Evolutionary conservation across 2,329 filamentous ascomycete genomes (phyloP).

Genomic region (Trichoderma sp.): DNA sequence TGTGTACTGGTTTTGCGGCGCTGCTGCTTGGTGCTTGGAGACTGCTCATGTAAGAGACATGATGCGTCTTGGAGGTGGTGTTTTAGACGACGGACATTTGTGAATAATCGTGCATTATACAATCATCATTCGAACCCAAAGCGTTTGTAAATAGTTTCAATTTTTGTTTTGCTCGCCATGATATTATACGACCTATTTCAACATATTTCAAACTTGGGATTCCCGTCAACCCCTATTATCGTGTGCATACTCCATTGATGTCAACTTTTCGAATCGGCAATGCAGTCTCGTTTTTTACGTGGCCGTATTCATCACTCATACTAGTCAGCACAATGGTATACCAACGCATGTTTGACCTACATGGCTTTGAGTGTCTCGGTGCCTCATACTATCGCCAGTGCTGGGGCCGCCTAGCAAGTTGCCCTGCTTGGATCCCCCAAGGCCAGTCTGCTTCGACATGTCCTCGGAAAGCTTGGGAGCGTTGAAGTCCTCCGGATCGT

Average conservation of each 20-base stretch:
- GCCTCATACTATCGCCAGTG: neutral
- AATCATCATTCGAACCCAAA: neutral
- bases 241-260: too few relatives aligned
- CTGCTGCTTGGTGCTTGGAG: constrained; percentile 68
- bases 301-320: neutral
- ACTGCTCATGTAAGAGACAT: constrained; percentile 56
- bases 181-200: neutral
- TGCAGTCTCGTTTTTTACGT: neutral
- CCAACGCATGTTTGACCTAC: neutral
- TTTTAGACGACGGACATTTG: neutral
- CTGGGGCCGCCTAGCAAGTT: neutral
- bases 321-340: neutral
- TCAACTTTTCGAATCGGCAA: neutral
- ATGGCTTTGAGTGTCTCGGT: constrained; percentile 1
- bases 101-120: neutral
- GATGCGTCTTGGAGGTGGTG: neutral
- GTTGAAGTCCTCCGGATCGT: neutral
- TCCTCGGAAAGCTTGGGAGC: neutral
- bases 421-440: neutral
- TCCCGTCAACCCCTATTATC: neutral
- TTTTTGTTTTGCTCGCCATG: neutral
- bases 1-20: constrained; percentile 66
- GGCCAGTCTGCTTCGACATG: neutral
- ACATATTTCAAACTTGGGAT: neutral
- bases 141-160: neutral